Percentiles rank a stretch among this genome's conserved stretches.
Conservation (phyloP, 2,329 filamentous ascomycete species). For the Penicillium sp. region DNA sequence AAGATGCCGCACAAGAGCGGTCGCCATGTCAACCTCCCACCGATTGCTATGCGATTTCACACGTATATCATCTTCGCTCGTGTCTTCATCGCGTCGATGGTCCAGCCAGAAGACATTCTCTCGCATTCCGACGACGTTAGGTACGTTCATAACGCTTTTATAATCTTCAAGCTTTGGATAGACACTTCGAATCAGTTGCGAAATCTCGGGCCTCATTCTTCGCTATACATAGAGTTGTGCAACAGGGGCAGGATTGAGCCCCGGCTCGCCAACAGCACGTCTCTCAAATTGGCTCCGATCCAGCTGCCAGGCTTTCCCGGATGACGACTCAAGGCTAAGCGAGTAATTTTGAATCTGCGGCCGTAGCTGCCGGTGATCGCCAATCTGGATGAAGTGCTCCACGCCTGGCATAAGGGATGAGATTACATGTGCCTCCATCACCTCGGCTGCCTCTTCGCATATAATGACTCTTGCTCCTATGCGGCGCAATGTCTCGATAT, state of each 20-base stretch:
- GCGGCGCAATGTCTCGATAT: slow-evolving; percentile 9
- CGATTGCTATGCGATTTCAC: slow-evolving; percentile 14
- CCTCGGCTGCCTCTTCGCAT: slow-evolving; percentile 61
- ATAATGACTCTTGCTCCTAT: slow-evolving; percentile 36
- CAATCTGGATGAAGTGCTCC: slow-evolving; percentile 35
- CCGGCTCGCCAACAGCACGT: slow-evolving; percentile 6
- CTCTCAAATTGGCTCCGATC: slow-evolving; percentile 13
- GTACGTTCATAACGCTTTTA: background rate
- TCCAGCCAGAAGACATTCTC: slow-evolving; percentile 20
- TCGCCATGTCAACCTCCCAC: slow-evolving; percentile 18
- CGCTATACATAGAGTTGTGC: slow-evolving; percentile 9
- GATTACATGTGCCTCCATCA: slow-evolving; percentile 53
- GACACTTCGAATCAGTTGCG: slow-evolving; percentile 3
- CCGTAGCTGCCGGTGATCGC: slow-evolving; percentile 30
- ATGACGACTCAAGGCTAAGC: slow-evolving; percentile 3
- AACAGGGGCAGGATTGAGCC: slow-evolving; percentile 1
- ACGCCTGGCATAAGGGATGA: slow-evolving; percentile 33
- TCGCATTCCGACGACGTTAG: slow-evolving; percentile 10
- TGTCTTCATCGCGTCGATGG: slow-evolving; percentile 11
- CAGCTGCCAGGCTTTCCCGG: slow-evolving; percentile 5
- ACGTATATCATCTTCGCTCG: slow-evolving; percentile 1
- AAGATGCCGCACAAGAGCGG: slow-evolving; percentile 17
- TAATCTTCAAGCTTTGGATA: slow-evolving; percentile 8
- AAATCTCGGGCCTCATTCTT: slow-evolving; percentile 11
- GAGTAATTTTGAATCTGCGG: slow-evolving; percentile 22